Evolutionary conservation across 495 filamentous ascomycete species (phyloP).

Genomic region (Apiosordaria backusii): DNA sequence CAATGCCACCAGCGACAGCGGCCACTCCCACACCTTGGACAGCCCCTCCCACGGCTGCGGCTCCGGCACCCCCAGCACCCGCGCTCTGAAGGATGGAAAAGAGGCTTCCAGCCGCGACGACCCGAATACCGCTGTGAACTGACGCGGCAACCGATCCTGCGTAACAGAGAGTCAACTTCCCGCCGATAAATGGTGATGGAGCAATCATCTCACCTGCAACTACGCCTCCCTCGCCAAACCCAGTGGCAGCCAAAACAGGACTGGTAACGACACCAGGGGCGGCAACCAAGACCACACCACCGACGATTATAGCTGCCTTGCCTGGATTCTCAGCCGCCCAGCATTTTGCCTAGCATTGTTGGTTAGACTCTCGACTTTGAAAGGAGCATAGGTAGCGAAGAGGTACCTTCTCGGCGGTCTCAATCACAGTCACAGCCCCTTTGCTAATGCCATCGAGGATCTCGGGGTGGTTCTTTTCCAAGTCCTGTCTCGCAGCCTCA

Average conservation of each 20-base stretch:
- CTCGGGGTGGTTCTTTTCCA: not conserved
- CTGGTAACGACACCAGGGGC: not conserved
- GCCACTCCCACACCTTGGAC: not conserved
- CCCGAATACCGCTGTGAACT: constrained; percentile 14
- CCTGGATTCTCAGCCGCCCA: not conserved
- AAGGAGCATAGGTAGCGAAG: not conserved
- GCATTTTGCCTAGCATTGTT: not conserved
- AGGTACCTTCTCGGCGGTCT: not conserved
- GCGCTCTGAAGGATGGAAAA: constrained; percentile 23
- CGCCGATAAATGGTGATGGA: not conserved
- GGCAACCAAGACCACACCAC: not conserved
- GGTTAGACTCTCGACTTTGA: not conserved
- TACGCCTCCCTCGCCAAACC: not conserved
- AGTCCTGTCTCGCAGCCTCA: not conserved
- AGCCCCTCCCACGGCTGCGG: not conserved
- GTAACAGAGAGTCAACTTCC: not conserved
- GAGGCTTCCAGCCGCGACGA: constrained; percentile 12
- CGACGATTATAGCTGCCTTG: not conserved
- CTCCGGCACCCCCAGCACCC: not conserved
- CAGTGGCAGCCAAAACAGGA: not conserved
- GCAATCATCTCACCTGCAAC: not conserved
- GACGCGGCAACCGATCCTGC: constrained; percentile 16
- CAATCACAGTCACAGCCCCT: not conserved
- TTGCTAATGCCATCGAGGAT: not conserved
- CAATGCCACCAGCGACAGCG: not conserved